Evolutionary conservation across 75 land plant species (phyloP), one percentile per base, ranked within the genome.

Genomic region (Pinus taeda): DNA sequence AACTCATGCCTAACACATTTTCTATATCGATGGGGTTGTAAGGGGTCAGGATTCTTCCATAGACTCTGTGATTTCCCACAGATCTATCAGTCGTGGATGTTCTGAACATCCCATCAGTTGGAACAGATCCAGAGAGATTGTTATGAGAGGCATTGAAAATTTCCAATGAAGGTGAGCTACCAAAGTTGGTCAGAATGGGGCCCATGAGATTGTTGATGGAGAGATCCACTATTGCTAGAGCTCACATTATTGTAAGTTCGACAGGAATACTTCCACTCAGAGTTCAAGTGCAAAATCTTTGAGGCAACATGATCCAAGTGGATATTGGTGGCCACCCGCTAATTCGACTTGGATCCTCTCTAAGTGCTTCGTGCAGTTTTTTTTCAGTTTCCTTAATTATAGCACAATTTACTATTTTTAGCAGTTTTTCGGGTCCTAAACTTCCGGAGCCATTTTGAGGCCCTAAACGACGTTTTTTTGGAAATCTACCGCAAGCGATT

Each of bases 31-130:
- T 36, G 2, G 69, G 45, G 30, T 57, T 20, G 76, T 90, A 85
- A 12, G 88, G 88, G 11, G 81, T 79, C 12, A 93, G 84, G 29
- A 92, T 86, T 61, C 87, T 88, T 1, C 98, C 98, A 65, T 97
- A 96, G 6, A 96, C 78, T 11, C 84, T 89, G 1, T 86, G 82
- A 79, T 96, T 95, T 22, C 98, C 98, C n/a, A 74, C 85, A 57
- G 93, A 91, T 58, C 85, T 87, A 69, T 77, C 73, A 4, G 91
- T 85, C 74, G 83, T 92, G 20, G 88, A 86, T 2, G 89, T 86
- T 73, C 83, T 75, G 56, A 92, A 80, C 79, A 92, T 77, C 67
- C 94, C 94, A 26, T 90, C 86, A 11, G 22, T 13, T 9, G 98
- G 98, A 17, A 95, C 85, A 3, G 82, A 83, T 1, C 98, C 98